Base-by-base conservation (phyloP, 345 rosid genomes). In the rapeseed (Brassica napus) region DNA sequence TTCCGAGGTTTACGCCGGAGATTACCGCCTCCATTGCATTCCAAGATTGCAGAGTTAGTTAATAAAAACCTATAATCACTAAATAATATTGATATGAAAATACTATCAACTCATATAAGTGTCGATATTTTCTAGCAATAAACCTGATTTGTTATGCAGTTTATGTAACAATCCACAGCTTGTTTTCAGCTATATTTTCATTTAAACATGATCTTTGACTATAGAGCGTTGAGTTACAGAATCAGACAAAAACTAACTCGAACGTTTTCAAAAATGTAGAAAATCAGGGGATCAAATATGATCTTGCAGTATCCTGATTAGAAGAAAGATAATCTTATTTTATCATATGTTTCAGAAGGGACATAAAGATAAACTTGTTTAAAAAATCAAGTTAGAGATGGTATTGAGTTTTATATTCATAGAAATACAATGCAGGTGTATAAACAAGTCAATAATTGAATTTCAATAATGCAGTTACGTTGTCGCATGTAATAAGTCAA, bases 401-500 rank as follows among this genome's bases (percentile, higher is more conserved):
- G 63, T 34, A 35, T 23, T 70, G 64, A 47, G 39, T 35, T 63
- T 52, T 24, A 57, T 57, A 78, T 30, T 11, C 44, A 31, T 66
- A 65, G 9, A 35, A 32, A 62, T 69, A 49, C 72, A 15, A 65
- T 71, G 65, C 59, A 32, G 55, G 70, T 70, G 58, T 23, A 26
- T 65, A 23, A 79, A 26, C 0, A 47, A 72, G 68, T 65, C 64
- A 79, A 80, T 75, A 14, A 75, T 62, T 69, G 21, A 52, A 14
- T 62, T 4, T 37, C 42, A 79, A 74, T 79, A 63, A 74, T 74
- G 70, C 12, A 75, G 18, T 10, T 39, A 39, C 47, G 12, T 62
- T 70, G 68, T 69, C 76, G 65, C 76, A 32, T 70, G 76, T 37
- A 74, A 74, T 61, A 79, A 73, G 61, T 68, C 65, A 75, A 47